Evolutionary conservation across 2,329 filamentous ascomycete species (phyloP), one percentile per base, ranked within the genome.

Genomic region (Penicillium hordei): DNA sequence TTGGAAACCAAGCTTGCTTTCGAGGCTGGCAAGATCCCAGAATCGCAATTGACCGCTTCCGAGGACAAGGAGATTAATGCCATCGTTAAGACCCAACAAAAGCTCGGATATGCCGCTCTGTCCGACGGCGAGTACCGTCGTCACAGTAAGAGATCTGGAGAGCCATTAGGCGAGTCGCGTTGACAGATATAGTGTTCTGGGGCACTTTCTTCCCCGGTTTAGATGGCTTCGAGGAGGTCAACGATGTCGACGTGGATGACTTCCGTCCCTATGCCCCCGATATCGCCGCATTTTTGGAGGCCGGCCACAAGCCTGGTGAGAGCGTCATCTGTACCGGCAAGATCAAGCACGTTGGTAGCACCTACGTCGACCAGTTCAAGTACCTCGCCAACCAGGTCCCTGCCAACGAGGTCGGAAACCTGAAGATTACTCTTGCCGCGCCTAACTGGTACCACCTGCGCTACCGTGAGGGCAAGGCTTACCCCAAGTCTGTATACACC

Each of bases 391-490:
- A 73, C 49, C 70, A 83, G 9, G 79, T 89, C 0, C 82, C 86
- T 0, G 78, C 84, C 25, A 83, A 86, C 31, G 77, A 84, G 54
- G 83, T 86, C 67, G 83, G 84, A 62, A 84, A 88, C 62, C 83
- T 87, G 72, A 89, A 90, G 77, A 82, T 89, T 64, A 89, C 87
- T 19, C 76, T 89, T 66, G 83, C 86, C 19, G 84, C 86, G 5
- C 86, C 86, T 2, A 84, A 84, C 70, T 89, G 86, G 82, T 89
- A 89, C 70, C 87, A 91, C 72, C 79, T 88, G 68, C 81, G 86
- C 38, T 82, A 84, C 64, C 81, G 78, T 64, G 78, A 81, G 57
- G 81, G 83, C 76, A 62, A 76, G 36, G 83, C 84, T 25, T 87
- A 85, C 70, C 79, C 81, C 36, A 78, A 79, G 61, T 80, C 82